Percentiles rank a stretch among this genome's conserved stretches.
phyloP scores from a whole-genome alignment of 225 moss, liverwort and hornwort genomes.

The Physcomitrium patens region DNA sequence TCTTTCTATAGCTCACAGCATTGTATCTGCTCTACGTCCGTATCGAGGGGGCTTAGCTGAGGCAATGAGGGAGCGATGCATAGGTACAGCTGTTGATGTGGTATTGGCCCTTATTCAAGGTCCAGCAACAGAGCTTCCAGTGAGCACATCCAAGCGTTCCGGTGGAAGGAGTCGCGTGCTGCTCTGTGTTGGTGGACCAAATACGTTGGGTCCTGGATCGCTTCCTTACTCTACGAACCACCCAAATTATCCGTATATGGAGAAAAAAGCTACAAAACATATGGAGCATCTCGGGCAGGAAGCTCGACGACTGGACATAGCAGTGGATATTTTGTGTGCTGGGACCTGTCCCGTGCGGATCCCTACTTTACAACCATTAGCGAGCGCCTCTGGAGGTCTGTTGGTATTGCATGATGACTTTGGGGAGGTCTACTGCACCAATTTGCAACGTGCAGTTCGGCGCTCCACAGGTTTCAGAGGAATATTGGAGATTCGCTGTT shows the following conservation, averaged over 20 bases:
- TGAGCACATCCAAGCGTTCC: constrained; percentile 77
- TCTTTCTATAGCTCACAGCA: constrained; percentile 79
- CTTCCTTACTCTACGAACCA: constrained; percentile 71
- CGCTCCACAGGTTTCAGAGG: constrained; percentile 94
- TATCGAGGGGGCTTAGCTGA: constrained; percentile 81
- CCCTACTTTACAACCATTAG: constrained; percentile 79
- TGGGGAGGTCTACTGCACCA: constrained; percentile 87
- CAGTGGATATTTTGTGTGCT: constrained; percentile 88
- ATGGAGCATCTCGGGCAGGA: constrained; percentile 92
- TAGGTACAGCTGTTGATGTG: constrained; percentile 89
- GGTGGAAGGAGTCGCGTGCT: constrained; percentile 96
- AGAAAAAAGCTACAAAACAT: constrained; percentile 85
- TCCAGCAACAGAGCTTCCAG: constrained; percentile 83
- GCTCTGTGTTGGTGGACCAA: constrained; percentile 92
- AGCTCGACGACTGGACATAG: constrained; percentile 84
- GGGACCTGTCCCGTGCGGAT: constrained; percentile 98
- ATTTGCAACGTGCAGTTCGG: constrained; percentile 84
- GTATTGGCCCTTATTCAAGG: constrained; percentile 90
- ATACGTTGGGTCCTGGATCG: constrained; percentile 81
- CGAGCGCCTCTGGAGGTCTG: constrained; percentile 85
- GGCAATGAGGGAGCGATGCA: constrained; percentile 81
- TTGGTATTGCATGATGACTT: constrained; percentile 94
- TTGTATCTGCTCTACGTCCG: constrained; percentile 85
- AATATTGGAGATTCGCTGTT: constrained; percentile 85
- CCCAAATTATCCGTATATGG: constrained; percentile 85